phyloP scores from a whole-genome alignment of 345 rosid species.

The Eucalyptus sp. region DNA sequence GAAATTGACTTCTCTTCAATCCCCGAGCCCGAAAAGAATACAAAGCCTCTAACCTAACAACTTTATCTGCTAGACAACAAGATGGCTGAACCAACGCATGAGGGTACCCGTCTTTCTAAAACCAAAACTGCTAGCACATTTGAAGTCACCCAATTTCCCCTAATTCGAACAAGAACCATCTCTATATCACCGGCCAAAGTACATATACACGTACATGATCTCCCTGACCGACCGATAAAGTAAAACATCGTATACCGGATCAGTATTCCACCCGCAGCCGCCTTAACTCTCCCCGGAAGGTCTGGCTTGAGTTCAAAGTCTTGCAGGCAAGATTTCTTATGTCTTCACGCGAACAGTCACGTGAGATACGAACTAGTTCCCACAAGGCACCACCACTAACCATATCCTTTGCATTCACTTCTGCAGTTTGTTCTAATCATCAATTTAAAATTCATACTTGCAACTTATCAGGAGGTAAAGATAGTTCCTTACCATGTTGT shows the following conservation, averaged over 20 bases:
- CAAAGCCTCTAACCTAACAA: background rate
- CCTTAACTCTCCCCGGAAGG: conserved; percentile 57
- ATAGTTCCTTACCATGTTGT: conserved; percentile 59
- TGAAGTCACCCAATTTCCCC: background rate
- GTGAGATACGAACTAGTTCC: conserved; percentile 91
- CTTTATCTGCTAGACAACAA: background rate
- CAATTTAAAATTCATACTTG: background rate
- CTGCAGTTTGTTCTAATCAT: conserved; percentile 21
- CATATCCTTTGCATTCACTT: conserved; percentile 91
- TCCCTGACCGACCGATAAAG: background rate
- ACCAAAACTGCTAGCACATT: background rate
- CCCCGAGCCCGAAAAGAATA: background rate
- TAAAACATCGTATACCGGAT: background rate
- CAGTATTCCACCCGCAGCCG: conserved; percentile 55
- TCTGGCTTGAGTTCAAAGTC: conserved; percentile 54
- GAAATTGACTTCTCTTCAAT: background rate
- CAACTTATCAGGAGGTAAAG: background rate
- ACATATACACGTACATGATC: background rate
- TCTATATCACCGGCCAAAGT: background rate
- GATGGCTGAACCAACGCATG: background rate
- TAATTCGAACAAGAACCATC: background rate
- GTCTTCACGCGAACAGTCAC: conserved; percentile 92
- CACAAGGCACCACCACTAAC: conserved; percentile 87
- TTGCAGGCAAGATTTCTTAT: conserved; percentile 79
- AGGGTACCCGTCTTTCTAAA: background rate